Evolutionary conservation across 2,329 filamentous ascomycete genomes (phyloP).

Genomic region (Aspergillus versicolor): DNA sequence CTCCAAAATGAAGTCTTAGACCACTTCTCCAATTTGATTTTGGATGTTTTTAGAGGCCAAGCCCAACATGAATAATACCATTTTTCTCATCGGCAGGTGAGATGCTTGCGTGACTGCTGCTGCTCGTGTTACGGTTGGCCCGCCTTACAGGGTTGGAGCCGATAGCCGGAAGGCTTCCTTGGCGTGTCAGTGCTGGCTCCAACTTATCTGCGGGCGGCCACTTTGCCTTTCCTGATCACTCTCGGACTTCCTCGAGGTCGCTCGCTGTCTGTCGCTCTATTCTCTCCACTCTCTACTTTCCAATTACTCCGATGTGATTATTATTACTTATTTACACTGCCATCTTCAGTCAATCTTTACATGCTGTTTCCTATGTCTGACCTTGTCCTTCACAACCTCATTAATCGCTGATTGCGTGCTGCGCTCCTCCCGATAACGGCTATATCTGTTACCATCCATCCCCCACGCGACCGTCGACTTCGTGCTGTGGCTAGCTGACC

Average conservation of each 20-base stretch:
- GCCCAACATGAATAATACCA: neutral
- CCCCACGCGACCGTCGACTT: neutral
- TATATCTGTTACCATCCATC: neutral
- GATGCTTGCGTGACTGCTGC: neutral
- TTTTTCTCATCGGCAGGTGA: too few relatives aligned
- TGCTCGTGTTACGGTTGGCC: neutral
- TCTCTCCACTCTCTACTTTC: neutral
- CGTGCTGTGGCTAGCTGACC: neutral
- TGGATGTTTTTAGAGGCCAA: too few relatives aligned
- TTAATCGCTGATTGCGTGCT: constrained; percentile 7
- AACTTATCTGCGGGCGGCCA: constrained; percentile 4
- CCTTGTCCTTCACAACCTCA: neutral
- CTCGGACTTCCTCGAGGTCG: neutral
- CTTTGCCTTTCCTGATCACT: constrained; percentile 6
- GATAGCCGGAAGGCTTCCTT: neutral
- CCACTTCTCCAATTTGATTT: too few relatives aligned
- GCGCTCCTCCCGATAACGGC: neutral
- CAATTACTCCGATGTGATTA: neutral
- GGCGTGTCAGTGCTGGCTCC: neutral
- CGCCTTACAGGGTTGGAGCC: neutral
- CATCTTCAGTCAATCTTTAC: neutral
- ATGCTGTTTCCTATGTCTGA: neutral
- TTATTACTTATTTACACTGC: neutral
- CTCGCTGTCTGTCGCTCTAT: neutral
- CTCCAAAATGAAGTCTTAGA: too few relatives aligned